Percentiles rank a stretch among this genome's conserved stretches.
Evolutionary conservation across 2,329 filamentous ascomycete species (phyloP).

Genomic region (Xylaria sp.): DNA sequence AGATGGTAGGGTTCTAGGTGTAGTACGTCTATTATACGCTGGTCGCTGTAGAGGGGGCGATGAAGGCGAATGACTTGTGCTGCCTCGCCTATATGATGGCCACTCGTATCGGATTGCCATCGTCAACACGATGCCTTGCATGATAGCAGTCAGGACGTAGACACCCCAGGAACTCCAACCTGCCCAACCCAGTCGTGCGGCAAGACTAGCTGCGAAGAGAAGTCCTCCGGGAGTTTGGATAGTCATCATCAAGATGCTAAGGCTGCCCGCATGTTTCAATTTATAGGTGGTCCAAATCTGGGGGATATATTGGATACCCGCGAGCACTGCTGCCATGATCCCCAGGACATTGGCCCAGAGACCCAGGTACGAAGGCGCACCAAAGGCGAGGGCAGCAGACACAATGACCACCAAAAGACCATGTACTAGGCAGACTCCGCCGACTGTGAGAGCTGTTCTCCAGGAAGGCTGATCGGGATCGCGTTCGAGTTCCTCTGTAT

Average conservation of each 20-base stretch:
- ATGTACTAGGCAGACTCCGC: constrained; percentile 77
- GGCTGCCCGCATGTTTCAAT: constrained; percentile 85
- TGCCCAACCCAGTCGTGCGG: constrained; percentile 77
- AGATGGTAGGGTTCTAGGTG: constrained; percentile 49
- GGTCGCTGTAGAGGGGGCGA: constrained; percentile 44
- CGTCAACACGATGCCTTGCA: constrained; percentile 83
- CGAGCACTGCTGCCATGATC: constrained; percentile 79
- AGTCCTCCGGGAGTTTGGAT: constrained; percentile 96
- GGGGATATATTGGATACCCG: constrained; percentile 90
- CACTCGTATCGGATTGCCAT: constrained; percentile 84
- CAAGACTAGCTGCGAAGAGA: constrained; percentile 87
- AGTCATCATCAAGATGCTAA: constrained; percentile 98
- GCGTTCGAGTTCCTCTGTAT: constrained; percentile 58
- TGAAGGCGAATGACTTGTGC: constrained; percentile 40
- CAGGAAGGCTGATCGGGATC: constrained; percentile 70
- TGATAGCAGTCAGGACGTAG: constrained; percentile 83
- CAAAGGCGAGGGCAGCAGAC: constrained; percentile 73
- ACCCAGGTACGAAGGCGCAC: constrained; percentile 71
- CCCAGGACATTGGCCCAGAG: constrained; percentile 89
- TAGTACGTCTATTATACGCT: constrained; percentile 49
- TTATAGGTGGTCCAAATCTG: constrained; percentile 93
- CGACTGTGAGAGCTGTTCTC: constrained; percentile 82
- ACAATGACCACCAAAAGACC: constrained; percentile 76
- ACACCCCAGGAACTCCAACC: constrained; percentile 98
- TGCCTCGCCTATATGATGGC: constrained; percentile 39